Evolutionary conservation across 2,329 filamentous ascomycete genomes (phyloP).

Genomic region (Colletotrichum karsti): DNA sequence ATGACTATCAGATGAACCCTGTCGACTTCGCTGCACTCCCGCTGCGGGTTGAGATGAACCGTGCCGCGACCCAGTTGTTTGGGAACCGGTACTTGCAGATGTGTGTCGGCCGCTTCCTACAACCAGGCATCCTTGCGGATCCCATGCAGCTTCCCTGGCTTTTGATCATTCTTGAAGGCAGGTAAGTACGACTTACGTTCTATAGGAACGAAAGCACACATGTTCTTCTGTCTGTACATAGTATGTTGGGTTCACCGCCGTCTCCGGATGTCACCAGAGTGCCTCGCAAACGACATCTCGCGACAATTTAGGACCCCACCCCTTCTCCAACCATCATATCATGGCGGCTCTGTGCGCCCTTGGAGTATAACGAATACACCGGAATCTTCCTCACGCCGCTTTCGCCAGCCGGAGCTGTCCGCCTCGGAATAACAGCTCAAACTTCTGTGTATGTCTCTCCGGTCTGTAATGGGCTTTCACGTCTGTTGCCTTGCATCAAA

Average conservation of each 20-base stretch:
- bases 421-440: too few relatives aligned
- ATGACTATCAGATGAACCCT: not conserved
- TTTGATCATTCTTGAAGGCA: not conserved
- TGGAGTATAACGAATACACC: not conserved
- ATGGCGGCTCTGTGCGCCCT: not conserved
- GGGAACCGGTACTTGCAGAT: not conserved
- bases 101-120: not conserved
- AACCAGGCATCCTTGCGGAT: slow-evolving; percentile 1
- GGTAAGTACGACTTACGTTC: not conserved
- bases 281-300: not conserved
- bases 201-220: not conserved
- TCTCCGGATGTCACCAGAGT: not conserved
- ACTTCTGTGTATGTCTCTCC: not conserved
- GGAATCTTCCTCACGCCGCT: not conserved
- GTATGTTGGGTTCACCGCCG: not conserved
- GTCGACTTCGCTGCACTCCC: not conserved
- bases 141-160: not conserved
- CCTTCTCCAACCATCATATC: not conserved
- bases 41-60: not conserved
- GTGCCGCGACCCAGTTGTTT: not conserved
- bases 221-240: too few relatives aligned
- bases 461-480: not conserved
- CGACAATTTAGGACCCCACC: not conserved
- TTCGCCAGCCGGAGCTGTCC: too few relatives aligned
- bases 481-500: slow-evolving; percentile 2